Conservation (phyloP, 1,284 basidiomycete genomes). For the Abortiporus biennis region DNA sequence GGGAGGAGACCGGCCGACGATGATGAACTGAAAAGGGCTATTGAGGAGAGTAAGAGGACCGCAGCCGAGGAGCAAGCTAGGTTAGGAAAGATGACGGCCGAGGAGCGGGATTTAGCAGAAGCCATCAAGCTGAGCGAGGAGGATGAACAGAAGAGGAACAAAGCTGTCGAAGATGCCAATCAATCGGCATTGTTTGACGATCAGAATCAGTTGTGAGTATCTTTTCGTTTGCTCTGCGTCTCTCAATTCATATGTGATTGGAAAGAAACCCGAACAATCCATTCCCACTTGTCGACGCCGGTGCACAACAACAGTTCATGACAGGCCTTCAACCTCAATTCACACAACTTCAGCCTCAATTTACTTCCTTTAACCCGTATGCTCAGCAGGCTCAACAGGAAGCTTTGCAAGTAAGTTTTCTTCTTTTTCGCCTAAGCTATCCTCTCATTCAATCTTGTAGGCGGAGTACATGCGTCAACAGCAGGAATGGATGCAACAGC, state of each 20-base stretch:
- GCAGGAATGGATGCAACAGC: slow-evolving; percentile 55
- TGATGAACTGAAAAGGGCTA: slow-evolving; percentile 75
- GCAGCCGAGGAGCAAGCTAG: slow-evolving; percentile 71
- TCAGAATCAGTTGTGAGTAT: slow-evolving; percentile 58
- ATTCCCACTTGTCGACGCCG: slow-evolving; percentile 66
- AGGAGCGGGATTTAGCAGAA: slow-evolving; percentile 76
- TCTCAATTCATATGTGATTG: slow-evolving; percentile 6
- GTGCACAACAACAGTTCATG: slow-evolving; percentile 38
- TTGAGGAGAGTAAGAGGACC: slow-evolving; percentile 82
- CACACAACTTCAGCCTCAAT: slow-evolving; percentile 50
- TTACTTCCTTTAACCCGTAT: slow-evolving; percentile 93
- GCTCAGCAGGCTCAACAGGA: slow-evolving; percentile 92
- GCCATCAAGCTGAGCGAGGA: slow-evolving; percentile 85
- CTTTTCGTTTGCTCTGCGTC: neutral
- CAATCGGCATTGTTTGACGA: slow-evolving; percentile 84
- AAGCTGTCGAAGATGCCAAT: slow-evolving; percentile 72
- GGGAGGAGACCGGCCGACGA: slow-evolving; percentile 48
- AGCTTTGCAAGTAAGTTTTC: slow-evolving; percentile 50
- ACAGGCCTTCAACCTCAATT: slow-evolving; percentile 13
- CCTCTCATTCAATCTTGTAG: slow-evolving; percentile 23
- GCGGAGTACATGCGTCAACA: slow-evolving; percentile 73
- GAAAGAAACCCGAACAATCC: slow-evolving; percentile 31
- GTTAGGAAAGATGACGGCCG: slow-evolving; percentile 37
- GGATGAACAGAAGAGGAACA: slow-evolving; percentile 72
- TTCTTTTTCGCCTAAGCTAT: slow-evolving; percentile 1